Base-by-base conservation (phyloP, 2,329 filamentous ascomycete species). In the Colletotrichum sp. region DNA sequence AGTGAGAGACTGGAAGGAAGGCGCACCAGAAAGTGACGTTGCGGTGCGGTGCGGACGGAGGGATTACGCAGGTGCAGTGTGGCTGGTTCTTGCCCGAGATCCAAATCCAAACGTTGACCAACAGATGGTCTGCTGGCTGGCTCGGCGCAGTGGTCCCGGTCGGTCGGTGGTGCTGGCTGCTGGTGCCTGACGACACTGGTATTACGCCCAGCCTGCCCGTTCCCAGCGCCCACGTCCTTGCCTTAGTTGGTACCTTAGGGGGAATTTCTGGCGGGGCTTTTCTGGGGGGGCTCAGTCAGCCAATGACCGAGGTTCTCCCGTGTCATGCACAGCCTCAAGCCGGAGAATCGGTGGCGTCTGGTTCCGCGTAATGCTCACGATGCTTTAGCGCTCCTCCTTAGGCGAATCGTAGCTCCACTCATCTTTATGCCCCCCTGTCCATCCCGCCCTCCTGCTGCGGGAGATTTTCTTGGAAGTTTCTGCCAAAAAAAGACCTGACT, bases 11-110 rank as follows among this genome's bases (percentile, higher is more conserved):
- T 69, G 44, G 73, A 76, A 68, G 63, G 70, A 73, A 65, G 63
- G 73, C 73, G 70, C 70, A 76, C 73, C 70, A 59, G 26, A 59
- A 64, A 72, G 75, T 77, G 76, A 77, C 74, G 76, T 77, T 77
- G 65, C 44, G 63, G 55, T 76, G 68, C 69, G 69, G 69, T 77
- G 69, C 74, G 65, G 65, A 76, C 65, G 70, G 74, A 70, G 66
- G 74, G 74, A 77, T 77, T 77, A 77, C 76, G 76, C 74, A 77
- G 69, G 64, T 73, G 69, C n/a, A 71, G 74, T 77, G 76, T 77
- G 76, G 76, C 76, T 77, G 76, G 76, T 77, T 77, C 76, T 67
- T 71, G 76, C 74, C 71, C 70, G 49, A 76, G 70, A 74, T 69
- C 70, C 70, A 76, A 74, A 74, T 76, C 64, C 74, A 73, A 73